Percentiles rank a stretch among this genome's conserved stretches.
These are phyloP conservation scores for Naganishia cerealis DNA, from an alignment of 1,284 basidiomycete species.

Conservation along the genomic window DNA sequence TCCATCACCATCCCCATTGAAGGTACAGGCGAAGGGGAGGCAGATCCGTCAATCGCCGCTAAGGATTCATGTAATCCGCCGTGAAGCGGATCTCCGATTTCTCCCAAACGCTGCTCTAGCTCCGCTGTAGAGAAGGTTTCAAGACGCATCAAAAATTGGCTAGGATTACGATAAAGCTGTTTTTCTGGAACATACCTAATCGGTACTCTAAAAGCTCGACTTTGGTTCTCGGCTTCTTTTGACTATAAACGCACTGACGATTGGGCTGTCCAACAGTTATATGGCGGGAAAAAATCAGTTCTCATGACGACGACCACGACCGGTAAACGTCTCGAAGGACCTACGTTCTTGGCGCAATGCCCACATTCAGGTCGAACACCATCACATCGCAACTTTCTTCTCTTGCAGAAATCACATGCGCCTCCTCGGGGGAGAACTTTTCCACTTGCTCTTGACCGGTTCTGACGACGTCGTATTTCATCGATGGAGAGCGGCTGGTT, in stretches of 20 bases:
- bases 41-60: conserved; percentile 16
- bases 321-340: background rate
- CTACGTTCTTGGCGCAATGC: conserved; percentile 42
- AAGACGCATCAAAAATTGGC: conserved; percentile 1
- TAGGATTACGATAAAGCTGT: conserved; percentile 37
- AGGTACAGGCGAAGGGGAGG: conserved; percentile 19
- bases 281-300: background rate
- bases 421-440: conserved; percentile 42
- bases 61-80: conserved; percentile 16
- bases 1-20: background rate
- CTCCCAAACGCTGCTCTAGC: conserved; percentile 18
- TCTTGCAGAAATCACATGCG: conserved; percentile 54
- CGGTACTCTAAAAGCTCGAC: conserved; percentile 50
- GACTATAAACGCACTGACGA: conserved; percentile 49
- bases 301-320: background rate
- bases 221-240: conserved; percentile 49
- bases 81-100: conserved; percentile 23
- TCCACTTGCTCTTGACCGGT: conserved; percentile 31
- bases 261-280: conserved; percentile 13
- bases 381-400: conserved; percentile 52
- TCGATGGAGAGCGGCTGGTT: conserved; percentile 27
- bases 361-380: conserved; percentile 49
- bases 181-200: conserved; percentile 40
- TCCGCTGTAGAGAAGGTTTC: conserved; percentile 26
- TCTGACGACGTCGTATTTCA: conserved; percentile 33